phyloP scores from a whole-genome alignment of 768 basidiomycete species.

The Leccinum obscurum region DNA sequence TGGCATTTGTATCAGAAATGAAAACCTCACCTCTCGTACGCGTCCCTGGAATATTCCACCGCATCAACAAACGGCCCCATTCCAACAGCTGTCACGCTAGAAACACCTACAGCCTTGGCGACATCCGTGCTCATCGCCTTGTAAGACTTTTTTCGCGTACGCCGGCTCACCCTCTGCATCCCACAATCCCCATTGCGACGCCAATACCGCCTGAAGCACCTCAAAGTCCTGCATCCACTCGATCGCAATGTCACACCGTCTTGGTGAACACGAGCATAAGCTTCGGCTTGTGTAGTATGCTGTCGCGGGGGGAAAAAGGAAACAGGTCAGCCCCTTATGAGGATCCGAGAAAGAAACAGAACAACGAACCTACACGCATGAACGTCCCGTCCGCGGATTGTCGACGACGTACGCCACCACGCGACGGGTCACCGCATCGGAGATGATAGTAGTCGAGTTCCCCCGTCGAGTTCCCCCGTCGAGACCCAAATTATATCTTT shows the following conservation, averaged over 20 bases:
- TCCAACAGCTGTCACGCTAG: conserved; percentile 79
- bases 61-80: conserved; percentile 83
- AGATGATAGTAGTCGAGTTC: conserved; percentile 72
- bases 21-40: conserved; percentile 78
- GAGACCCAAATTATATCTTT: conserved; percentile 70
- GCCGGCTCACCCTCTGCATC: conserved; percentile 89
- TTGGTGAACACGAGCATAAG: conserved; percentile 8
- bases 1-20: background rate
- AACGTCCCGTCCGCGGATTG: conserved; percentile 97
- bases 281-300: conserved; percentile 97
- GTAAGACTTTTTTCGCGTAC: conserved; percentile 99
- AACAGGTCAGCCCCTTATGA: background rate
- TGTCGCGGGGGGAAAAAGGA: conserved; percentile 28
- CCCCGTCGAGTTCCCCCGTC: no score
- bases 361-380: conserved; percentile 86
- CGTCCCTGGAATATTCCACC: conserved; percentile 81
- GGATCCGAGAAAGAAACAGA: conserved; percentile 1
- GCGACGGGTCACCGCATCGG: conserved; percentile 76
- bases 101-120: conserved; percentile 91
- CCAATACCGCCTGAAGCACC: conserved; percentile 85
- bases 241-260: no score
- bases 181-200: conserved; percentile 61
- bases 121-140: conserved; percentile 38
- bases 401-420: conserved; percentile 95
- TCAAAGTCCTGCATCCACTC: no score